These are phyloP conservation scores for Cladosporium velox DNA, from an alignment of 2,329 filamentous ascomycete genomes.

Conservation along the genomic window DNA sequence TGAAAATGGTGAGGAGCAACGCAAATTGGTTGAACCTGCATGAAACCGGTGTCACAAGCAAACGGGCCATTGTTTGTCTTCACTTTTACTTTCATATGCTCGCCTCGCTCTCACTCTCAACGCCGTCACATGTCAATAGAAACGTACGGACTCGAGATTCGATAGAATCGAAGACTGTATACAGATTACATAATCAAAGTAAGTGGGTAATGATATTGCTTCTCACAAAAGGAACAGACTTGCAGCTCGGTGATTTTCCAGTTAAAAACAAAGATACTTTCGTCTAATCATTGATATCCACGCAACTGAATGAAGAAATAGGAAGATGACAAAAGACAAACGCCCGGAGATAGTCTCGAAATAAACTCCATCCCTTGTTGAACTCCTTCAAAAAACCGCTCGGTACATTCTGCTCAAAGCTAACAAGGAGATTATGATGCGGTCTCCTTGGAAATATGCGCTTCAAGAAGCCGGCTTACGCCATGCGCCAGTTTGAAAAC, in stretches of 20 bases:
- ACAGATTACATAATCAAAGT: neutral
- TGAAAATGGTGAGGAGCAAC: neutral
- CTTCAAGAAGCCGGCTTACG: neutral
- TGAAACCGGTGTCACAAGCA: conserved; percentile 5
- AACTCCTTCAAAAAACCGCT: neutral
- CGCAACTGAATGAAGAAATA: neutral
- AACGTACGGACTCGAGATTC: neutral
- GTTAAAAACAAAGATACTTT: conserved; percentile 14
- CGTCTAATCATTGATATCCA: conserved; percentile 18
- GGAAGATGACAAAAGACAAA: conserved; percentile 1
- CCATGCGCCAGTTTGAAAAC: conserved; percentile 12
- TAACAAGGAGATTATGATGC: neutral
- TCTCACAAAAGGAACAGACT: neutral
- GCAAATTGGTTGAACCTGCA: neutral
- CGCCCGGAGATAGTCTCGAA: neutral
- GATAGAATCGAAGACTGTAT: neutral
- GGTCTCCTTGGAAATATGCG: conserved; percentile 1
- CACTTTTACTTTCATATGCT: conserved; percentile 4
- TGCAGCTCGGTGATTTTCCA: neutral
- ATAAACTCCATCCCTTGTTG: neutral
- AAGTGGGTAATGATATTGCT: neutral
- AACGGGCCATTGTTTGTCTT: conserved; percentile 2
- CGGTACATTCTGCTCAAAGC: conserved; percentile 12
- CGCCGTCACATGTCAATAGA: neutral
- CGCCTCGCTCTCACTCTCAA: neutral